Base-by-base conservation (phyloP, 2,329 filamentous ascomycete species). In the Stromatinia cepivora region DNA sequence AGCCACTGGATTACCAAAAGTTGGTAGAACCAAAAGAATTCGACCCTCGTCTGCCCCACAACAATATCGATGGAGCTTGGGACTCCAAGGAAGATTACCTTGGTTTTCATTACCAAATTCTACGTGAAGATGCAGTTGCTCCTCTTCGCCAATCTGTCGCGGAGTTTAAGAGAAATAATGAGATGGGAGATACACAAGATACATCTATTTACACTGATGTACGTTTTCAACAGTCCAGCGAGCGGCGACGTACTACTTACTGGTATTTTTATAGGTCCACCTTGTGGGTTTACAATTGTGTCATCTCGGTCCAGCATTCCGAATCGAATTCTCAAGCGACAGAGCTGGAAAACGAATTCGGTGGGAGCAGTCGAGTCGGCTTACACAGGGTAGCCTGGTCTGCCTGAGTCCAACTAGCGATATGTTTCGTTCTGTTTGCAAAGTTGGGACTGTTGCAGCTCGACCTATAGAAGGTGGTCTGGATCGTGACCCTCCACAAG, bases 81-180 rank as follows among this genome's bases (percentile, higher is more conserved):
- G 72, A 79, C 0, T 87, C 83, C 6, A 89, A 86, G 58, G 83
- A 87, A 1, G 82, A 84, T 0, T 97, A 97, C 70, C 81, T 97
- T 0, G 82, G 87, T 45, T 85, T 87, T 0, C 92, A 96, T 63
- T 97, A 95, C 76, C 82, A 87, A 4, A 84, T 97, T 1, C 83
- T 93, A 10, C 85, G 93, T 3, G 91, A 93, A 75, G 93, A 97
- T 76, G 86, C 88, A 0, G 82, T 92, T 4, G 86, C 90, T 17
- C 85, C 89, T 0, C 82, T 97, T 0, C 86, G 93, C 9, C 84
- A 87, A 71, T 88, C 91, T 0, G 84, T 97, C 0, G 80, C 81
- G 0, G 79, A 83, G 17, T 85, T 91, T 67, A 84, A 82, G 34
- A 72, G 79, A 0, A 75, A 84, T 9, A 88, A 89, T 0, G 71